Evolutionary conservation across 352 stramenopile species (phyloP), one percentile per base, ranked within the genome.

Genomic region (Phytopythium litorale): DNA sequence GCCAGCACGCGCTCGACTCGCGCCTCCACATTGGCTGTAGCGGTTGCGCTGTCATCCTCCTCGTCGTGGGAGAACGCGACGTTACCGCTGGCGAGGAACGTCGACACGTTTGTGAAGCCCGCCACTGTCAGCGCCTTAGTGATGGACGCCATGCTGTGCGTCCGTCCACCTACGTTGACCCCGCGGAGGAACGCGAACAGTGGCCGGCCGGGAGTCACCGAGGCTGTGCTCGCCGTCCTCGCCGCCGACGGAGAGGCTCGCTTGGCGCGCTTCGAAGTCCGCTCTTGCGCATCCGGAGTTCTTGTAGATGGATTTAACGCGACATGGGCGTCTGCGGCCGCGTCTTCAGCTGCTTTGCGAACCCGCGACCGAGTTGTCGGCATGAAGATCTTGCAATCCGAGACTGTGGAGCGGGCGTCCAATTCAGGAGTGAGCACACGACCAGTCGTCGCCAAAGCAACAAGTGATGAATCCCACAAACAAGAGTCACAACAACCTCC

Each of bases 11-110:
- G 30, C 43, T 76, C 68, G 23, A 76, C 68, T 37, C 33, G 65
- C 32, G 42, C 52, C 62, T 76, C 68, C 35, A 62, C 43, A 6
- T 62, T 42, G 16, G 23, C 25, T 4, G 15, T 25, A 4, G 56
- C n/a, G 4, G 33, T 38, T 42, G 21, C 21, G 2, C 1, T 7
- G 18, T 61, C 40, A 32, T 37, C 25, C 6, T 9, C 37, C 21
- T 18, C 45, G 23, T 25, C 56, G 1, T 38, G 7, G n/a, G 65
- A 49, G 9, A 76, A 68, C 48, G 72, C 45, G 58, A 76, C 32
- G 56, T 76, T 76, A 33, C 68, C 68, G 35, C 68, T 76, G 30
- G 68, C 68, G 8, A 76, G 56, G 52, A 76, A 76, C n/a, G 68
- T 76, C 30, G 62, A 49, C 23, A 73, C 58, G 37, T 68, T 65